These are phyloP conservation scores for Maudiozyma barnettii DNA, from an alignment of 805 yeast genomes.

Conservation along the genomic window DNA sequence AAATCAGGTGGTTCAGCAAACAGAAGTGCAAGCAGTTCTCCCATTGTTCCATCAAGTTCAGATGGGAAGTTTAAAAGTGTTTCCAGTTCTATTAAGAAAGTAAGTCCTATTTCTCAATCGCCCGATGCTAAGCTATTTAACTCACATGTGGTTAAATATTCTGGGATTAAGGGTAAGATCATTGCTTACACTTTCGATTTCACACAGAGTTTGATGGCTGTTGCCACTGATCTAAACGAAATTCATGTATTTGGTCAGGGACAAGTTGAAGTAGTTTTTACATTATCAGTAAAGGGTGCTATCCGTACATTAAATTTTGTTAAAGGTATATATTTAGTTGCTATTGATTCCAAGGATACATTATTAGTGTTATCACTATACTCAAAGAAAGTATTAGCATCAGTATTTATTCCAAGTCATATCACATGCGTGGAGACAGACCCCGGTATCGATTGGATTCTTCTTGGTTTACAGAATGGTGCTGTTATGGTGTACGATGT, in stretches of 20 bases:
- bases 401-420: slow-evolving; percentile 52
- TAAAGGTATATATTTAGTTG: slow-evolving; percentile 74
- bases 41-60: neutral
- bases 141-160: slow-evolving; percentile 29
- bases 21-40: neutral
- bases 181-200: slow-evolving; percentile 74
- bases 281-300: slow-evolving; percentile 39
- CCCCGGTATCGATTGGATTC: slow-evolving; percentile 81
- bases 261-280: slow-evolving; percentile 61
- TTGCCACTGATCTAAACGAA: slow-evolving; percentile 61
- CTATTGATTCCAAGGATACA: slow-evolving; percentile 50
- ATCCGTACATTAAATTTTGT: slow-evolving; percentile 55
- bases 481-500: slow-evolving; percentile 63
- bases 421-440: slow-evolving; percentile 69
- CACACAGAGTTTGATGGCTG: slow-evolving; percentile 74
- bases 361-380: slow-evolving; percentile 64
- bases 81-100: slow-evolving; percentile 25
- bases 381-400: slow-evolving; percentile 49
- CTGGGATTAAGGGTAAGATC: slow-evolving; percentile 59
- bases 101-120: slow-evolving; percentile 14
- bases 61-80: slow-evolving; percentile 7
- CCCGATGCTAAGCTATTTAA: slow-evolving; percentile 24
- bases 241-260: slow-evolving; percentile 79
- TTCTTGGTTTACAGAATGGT: slow-evolving; percentile 75
- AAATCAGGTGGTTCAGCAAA: neutral